Conservation (phyloP, 306 rosid species). For the Mimosa bimucronata region DNA sequence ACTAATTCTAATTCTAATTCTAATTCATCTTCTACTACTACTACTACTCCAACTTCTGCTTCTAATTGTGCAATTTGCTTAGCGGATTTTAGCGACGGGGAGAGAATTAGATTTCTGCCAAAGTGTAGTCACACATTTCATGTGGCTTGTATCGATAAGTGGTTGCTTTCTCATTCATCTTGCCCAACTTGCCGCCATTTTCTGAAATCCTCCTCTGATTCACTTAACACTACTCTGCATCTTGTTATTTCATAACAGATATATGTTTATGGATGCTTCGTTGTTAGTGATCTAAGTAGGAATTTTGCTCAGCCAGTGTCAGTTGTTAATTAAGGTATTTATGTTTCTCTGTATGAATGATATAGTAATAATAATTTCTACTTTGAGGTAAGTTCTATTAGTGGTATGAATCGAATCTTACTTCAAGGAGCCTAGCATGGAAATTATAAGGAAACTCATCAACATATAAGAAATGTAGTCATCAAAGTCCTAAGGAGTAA, state of each 20-base stretch:
- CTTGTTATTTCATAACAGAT: not conserved
- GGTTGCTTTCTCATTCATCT: conserved; percentile 74
- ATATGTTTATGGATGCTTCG: not conserved
- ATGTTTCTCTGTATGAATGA: not conserved
- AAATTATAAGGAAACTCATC: no score
- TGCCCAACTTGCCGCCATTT: conserved; percentile 78
- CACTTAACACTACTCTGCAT: conserved; percentile 28
- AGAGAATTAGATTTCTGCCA: conserved; percentile 69
- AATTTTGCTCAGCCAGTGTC: not conserved
- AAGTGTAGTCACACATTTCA: conserved; percentile 73
- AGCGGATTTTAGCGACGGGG: conserved; percentile 67
- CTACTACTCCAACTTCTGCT: conserved; percentile 38
- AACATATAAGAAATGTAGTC: no score
- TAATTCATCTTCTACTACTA: conserved; percentile 24
- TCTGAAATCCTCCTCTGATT: conserved; percentile 35
- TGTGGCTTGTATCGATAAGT: conserved; percentile 72
- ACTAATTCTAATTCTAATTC: conserved; percentile 7
- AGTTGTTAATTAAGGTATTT: not conserved
- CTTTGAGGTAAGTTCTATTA: not conserved
- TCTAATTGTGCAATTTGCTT: conserved; percentile 72
- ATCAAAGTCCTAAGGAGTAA: no score
- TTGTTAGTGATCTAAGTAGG: not conserved
- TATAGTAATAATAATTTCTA: not conserved
- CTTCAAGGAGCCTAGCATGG: no score
- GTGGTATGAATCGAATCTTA: not conserved